Evolutionary conservation across 352 stramenopile species (phyloP).

Genomic region (Globisporangium viniferum): DNA sequence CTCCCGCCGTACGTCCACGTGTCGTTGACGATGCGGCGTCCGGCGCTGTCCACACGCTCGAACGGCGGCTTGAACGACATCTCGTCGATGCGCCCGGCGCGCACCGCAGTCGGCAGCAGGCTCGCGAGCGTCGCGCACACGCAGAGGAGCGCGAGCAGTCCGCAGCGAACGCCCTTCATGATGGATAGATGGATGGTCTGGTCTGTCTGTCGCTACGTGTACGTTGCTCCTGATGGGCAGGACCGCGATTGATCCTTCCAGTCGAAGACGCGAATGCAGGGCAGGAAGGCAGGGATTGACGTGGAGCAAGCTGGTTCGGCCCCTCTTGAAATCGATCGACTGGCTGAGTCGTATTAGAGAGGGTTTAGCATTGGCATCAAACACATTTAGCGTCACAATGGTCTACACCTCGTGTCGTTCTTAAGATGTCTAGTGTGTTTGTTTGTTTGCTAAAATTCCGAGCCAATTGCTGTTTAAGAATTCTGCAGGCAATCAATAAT

Average conservation of each 20-base stretch:
- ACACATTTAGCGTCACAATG: no score
- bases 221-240: neutral
- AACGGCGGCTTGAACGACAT: constrained; percentile 82
- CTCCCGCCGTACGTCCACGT: constrained; percentile 73
- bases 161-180: constrained; percentile 10
- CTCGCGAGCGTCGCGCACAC: constrained; percentile 33
- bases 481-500: no score
- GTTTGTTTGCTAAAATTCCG: no score
- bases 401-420: no score
- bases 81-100: constrained; percentile 44
- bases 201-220: neutral
- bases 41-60: constrained; percentile 56
- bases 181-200: neutral
- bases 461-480: no score
- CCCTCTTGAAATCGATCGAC: neutral
- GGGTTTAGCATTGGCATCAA: no score
- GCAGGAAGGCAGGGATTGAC: neutral
- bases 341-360: neutral
- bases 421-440: no score
- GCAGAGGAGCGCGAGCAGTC: constrained; percentile 22
- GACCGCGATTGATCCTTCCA: neutral
- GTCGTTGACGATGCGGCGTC: constrained; percentile 66
- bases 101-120: constrained; percentile 10
- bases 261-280: neutral
- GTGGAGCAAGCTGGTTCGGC: neutral